Evolutionary conservation across 176 grass and related monocot species (phyloP).

Genomic region (Aegilops tauschii): DNA sequence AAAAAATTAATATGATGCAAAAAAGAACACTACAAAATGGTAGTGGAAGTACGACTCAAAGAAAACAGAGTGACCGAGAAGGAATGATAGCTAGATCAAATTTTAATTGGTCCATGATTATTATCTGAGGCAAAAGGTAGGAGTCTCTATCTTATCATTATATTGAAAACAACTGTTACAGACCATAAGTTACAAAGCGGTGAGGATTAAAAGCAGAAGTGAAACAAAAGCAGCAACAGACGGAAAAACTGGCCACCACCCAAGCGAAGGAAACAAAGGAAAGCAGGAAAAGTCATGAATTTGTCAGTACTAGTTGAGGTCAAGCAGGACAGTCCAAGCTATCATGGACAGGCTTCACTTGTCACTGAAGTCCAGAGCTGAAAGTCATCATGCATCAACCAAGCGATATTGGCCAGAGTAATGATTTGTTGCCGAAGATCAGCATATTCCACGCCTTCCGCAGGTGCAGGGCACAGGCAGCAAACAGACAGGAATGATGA

Average conservation of each 20-base stretch:
- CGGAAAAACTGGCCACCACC: background rate
- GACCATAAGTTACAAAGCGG: background rate
- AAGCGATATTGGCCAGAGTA: background rate
- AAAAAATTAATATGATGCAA: conserved; percentile 37
- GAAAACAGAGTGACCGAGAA: background rate
- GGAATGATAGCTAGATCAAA: background rate
- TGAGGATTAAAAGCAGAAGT: background rate
- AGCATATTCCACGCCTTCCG: background rate
- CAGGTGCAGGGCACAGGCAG: background rate
- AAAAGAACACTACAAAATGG: conserved; percentile 18
- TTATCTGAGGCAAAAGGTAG: background rate
- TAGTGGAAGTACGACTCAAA: background rate
- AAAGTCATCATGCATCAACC: background rate
- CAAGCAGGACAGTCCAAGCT: background rate
- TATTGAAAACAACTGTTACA: background rate
- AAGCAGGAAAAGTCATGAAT: background rate
- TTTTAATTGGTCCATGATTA: background rate
- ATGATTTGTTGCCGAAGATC: background rate
- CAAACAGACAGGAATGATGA: background rate
- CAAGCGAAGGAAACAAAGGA: background rate
- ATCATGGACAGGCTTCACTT: background rate
- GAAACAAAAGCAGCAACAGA: background rate
- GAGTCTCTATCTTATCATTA: background rate
- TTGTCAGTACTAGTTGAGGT: background rate
- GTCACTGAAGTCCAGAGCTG: background rate